phyloP scores from a whole-genome alignment of 495 filamentous ascomycete genomes.

The Geopyxis carbonaria region DNA sequence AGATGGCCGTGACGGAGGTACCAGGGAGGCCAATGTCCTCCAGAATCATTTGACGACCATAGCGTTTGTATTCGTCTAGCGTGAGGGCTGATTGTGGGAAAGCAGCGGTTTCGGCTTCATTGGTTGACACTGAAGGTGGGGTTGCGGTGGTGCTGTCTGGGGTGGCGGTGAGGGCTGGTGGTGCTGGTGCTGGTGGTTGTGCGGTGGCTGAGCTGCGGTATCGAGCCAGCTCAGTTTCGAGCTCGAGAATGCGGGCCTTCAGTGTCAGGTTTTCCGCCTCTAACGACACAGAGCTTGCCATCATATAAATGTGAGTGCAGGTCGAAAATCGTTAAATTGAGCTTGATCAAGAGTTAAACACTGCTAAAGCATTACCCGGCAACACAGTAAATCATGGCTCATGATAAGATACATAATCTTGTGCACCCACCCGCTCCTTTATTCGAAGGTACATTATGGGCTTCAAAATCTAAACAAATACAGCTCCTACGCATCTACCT shows the following conservation, averaged over 20 bases:
- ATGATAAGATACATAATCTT: neutral
- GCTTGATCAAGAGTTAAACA: neutral
- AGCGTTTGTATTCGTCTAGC: constrained; percentile 58
- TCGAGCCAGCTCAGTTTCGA: constrained; percentile 10
- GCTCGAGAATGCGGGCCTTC: constrained; percentile 10
- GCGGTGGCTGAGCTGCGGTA: too few relatives aligned
- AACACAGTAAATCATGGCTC: neutral
- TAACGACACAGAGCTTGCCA: neutral
- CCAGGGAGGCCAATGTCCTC: constrained; percentile 67
- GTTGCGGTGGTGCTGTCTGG: neutral
- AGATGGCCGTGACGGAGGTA: constrained; percentile 14
- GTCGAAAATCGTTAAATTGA: neutral
- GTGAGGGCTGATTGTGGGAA: constrained; percentile 10
- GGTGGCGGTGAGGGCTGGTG: constrained; percentile 1
- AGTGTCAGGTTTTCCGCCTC: constrained; percentile 11
- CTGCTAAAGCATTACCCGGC: neutral
- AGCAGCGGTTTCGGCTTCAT: constrained; percentile 40
- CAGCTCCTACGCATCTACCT: constrained; percentile 62
- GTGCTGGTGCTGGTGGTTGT: neutral
- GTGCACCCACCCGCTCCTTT: neutral
- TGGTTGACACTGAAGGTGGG: constrained; percentile 2
- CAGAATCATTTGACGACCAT: constrained; percentile 85
- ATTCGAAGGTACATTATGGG: neutral
- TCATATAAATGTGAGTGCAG: neutral
- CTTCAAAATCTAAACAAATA: too few relatives aligned